Conservation (phyloP, 768 basidiomycete genomes). For the Floccularia luteovirens region DNA sequence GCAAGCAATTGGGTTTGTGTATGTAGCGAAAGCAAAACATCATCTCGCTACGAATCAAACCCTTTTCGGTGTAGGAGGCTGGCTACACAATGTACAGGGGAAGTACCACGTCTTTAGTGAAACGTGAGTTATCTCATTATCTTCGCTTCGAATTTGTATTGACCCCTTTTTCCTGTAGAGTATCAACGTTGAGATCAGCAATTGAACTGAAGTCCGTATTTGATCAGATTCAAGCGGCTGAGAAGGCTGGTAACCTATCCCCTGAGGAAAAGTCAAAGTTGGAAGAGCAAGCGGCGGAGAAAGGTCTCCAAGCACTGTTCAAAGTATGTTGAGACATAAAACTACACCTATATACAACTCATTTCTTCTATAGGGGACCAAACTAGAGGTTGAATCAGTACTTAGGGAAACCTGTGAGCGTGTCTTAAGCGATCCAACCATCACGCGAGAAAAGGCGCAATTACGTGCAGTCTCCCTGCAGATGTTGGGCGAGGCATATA, state of each 20-base stretch:
- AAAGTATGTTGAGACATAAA: slow-evolving; percentile 41
- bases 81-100: slow-evolving; percentile 88
- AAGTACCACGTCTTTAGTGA: slow-evolving; percentile 93
- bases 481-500: slow-evolving; percentile 77
- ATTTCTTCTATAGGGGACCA: slow-evolving; percentile 55
- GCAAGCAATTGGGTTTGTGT: slow-evolving; percentile 83
- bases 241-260: slow-evolving; percentile 71
- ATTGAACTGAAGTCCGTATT: slow-evolving; percentile 88
- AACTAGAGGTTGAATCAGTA: slow-evolving; percentile 86
- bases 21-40: slow-evolving; percentile 76
- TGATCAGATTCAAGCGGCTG: slow-evolving; percentile 87
- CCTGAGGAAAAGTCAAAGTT: slow-evolving; percentile 76
- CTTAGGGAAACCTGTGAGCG: slow-evolving; percentile 85
- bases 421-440: slow-evolving; percentile 50
- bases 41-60: slow-evolving; percentile 66
- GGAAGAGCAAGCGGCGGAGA: slow-evolving; percentile 91
- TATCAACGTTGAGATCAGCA: slow-evolving; percentile 79
- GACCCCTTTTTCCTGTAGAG: slow-evolving; percentile 29
- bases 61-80: slow-evolving; percentile 83
- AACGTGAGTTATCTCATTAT: slow-evolving; percentile 46
- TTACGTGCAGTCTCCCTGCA: slow-evolving; percentile 78
- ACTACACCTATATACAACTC: not conserved
- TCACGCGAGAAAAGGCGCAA: slow-evolving; percentile 51
- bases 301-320: slow-evolving; percentile 85
- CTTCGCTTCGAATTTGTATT: not conserved